A percentile compares a stretch with the other conserved stretches of the same genome.
These are phyloP conservation scores for Fusarium sp. DNA, from an alignment of 2,329 filamentous ascomycete species.

Conservation along the genomic window DNA sequence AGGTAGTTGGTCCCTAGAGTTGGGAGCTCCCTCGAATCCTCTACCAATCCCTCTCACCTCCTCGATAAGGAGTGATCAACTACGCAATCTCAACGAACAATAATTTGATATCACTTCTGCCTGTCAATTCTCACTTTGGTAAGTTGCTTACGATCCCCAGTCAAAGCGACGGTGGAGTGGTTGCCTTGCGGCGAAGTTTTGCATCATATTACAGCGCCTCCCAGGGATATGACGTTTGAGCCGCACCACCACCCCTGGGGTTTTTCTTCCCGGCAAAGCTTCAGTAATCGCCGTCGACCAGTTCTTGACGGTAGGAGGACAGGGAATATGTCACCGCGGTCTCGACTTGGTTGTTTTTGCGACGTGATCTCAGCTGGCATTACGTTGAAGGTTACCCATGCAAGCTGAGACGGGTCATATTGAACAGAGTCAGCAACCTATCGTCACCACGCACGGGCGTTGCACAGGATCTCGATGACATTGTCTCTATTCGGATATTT, in stretches of 20 bases:
- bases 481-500: background rate
- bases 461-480: slow-evolving; percentile 16
- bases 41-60: background rate
- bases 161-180: slow-evolving; percentile 15
- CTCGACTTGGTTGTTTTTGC: slow-evolving; percentile 4
- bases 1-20: background rate
- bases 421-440: background rate
- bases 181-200: slow-evolving; percentile 30
- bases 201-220: slow-evolving; percentile 39
- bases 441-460: background rate
- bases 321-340: slow-evolving; percentile 9
- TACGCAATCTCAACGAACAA: background rate
- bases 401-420: background rate
- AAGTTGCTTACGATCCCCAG: background rate
- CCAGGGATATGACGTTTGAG: slow-evolving; percentile 40
- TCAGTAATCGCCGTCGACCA: slow-evolving; percentile 1
- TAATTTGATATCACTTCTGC: background rate
- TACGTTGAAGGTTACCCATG: background rate
- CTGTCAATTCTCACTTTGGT: background rate
- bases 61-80: background rate
- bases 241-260: slow-evolving; percentile 26
- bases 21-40: background rate
- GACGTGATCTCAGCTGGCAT: background rate
- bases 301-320: slow-evolving; percentile 24
- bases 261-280: slow-evolving; percentile 11